A percentile compares a stretch with the other conserved stretches of the same genome.
Evolutionary conservation across 1,284 basidiomycete species (phyloP).

Genomic region (Puccinia novopanici): DNA sequence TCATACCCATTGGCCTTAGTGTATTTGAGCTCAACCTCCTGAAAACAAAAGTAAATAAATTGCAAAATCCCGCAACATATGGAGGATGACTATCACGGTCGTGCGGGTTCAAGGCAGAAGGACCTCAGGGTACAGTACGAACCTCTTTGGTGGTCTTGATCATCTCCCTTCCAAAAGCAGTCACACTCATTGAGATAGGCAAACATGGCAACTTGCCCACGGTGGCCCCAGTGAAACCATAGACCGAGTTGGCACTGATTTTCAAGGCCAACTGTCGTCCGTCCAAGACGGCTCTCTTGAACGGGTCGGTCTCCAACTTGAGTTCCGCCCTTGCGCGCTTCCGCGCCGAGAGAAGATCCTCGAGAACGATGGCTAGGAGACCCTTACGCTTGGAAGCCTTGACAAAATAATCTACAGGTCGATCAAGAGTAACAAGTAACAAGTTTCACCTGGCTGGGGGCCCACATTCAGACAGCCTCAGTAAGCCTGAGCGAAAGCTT

Average conservation of each 20-base stretch:
- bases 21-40: conserved; percentile 87
- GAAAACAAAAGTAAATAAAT: conserved; percentile 11
- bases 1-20: conserved; percentile 78
- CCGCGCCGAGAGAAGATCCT: conserved; percentile 84
- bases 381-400: conserved; percentile 76
- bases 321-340: conserved; percentile 90
- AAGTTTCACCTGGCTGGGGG: not conserved
- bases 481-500: not conserved
- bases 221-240: conserved; percentile 94
- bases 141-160: conserved; percentile 90
- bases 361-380: conserved; percentile 82
- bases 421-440: not conserved
- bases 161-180: conserved; percentile 93
- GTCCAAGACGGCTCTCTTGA: conserved; percentile 89
- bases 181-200: conserved; percentile 86
- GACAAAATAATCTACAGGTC: conserved; percentile 74
- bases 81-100: not conserved
- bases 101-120: not conserved
- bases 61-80: not conserved
- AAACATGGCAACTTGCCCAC: conserved; percentile 91
- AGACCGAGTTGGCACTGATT: conserved; percentile 96
- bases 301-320: conserved; percentile 91
- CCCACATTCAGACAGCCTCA: not conserved
- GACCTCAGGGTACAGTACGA: not conserved
- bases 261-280: conserved; percentile 91